Evolutionary conservation across 805 yeast species (phyloP).

Genomic region (Monosporozyma unispora): DNA sequence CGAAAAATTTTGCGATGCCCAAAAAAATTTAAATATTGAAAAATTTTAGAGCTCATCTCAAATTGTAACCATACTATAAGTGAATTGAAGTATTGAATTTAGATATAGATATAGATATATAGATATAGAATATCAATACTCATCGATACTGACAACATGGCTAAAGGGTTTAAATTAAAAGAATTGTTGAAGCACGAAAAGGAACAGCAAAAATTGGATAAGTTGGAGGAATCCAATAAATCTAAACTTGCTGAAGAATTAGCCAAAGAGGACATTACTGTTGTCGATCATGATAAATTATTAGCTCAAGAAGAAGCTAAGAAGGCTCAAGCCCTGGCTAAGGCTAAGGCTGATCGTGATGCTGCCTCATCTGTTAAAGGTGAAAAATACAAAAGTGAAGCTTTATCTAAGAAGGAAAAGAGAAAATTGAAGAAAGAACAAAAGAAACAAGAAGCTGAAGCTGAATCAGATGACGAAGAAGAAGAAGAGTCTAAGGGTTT

Average conservation of each 20-base stretch:
- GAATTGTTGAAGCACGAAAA: slow-evolving; percentile 23
- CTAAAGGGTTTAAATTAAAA: slow-evolving; percentile 28
- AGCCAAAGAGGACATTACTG: slow-evolving; percentile 24
- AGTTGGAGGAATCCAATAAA: slow-evolving; percentile 18
- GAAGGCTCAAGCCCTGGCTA: slow-evolving; percentile 9
- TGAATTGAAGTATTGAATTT: not conserved
- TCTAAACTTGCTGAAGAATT: slow-evolving; percentile 14
- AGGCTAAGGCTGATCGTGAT: slow-evolving; percentile 8
- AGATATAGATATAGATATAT: not conserved
- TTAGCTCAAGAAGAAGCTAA: slow-evolving; percentile 11
- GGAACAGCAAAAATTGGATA: slow-evolving; percentile 16
- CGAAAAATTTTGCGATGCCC: slow-evolving; percentile 6
- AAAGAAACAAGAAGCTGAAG: slow-evolving; percentile 17
- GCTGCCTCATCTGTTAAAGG: slow-evolving; percentile 8
- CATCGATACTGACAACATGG: slow-evolving; percentile 15
- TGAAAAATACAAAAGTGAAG: slow-evolving; percentile 34
- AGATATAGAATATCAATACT: not conserved
- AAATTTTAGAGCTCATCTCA: slow-evolving; percentile 3
- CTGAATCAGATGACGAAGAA: slow-evolving; percentile 28
- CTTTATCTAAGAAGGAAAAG: slow-evolving; percentile 54
- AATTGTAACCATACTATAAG: not conserved
- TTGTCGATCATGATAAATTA: slow-evolving; percentile 29
- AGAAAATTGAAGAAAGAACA: slow-evolving; percentile 47
- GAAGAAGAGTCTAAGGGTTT: slow-evolving; percentile 38
- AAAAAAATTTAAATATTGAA: not conserved